Evolutionary conservation across 2,329 filamentous ascomycete species (phyloP), one percentile per base, ranked within the genome.

Genomic region (Emergomyces pasteurianus): DNA sequence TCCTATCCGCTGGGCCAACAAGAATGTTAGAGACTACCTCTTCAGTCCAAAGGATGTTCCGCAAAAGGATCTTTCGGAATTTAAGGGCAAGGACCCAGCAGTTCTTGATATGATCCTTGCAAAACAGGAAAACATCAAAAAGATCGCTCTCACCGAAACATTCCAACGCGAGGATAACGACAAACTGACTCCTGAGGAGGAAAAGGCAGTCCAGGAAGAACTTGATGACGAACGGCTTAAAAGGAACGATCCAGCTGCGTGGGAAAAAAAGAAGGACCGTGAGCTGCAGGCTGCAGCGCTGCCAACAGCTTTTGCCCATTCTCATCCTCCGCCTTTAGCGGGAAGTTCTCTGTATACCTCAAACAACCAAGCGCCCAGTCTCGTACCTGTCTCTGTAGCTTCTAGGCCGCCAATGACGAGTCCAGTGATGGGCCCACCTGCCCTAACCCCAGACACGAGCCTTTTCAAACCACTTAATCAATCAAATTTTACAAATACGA

Each of bases 101-200:
- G 82, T 86, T 2, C 71, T 87, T 49, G 90, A 95, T 68, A 74
- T 75, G 54, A 73, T 76, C n/a, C 65, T 75, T n/a, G 63, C 66
- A 43, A 18, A 21, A 4, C 61, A 64, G 8, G 54, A 63, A 18
- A 65, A 67, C 57, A 72, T 78, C 55, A 56, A 70, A 67, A 60
- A 71, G 1, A 85, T 92, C 60, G 79, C 83, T 2, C 81, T 86
- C 46, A 88, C 86, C 0, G 87, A 92, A 65, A 86, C 86, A 0
- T 90, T 90, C 65, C 85, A 88, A 65, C 80, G 83, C 65, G 86
- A 91, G 64, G 86, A 88, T 61, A 75, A 81, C 12, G 83, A 85
- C 57, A 79, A 79, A 14, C 72, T 92, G 26, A 85, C 84, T 0
- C 75, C 78, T 0, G 83, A 87, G 58, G 87, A 91, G 64, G 70